Base-by-base conservation (phyloP, 2,329 filamentous ascomycete genomes). In the Thielaviopsis ethacetica region DNA sequence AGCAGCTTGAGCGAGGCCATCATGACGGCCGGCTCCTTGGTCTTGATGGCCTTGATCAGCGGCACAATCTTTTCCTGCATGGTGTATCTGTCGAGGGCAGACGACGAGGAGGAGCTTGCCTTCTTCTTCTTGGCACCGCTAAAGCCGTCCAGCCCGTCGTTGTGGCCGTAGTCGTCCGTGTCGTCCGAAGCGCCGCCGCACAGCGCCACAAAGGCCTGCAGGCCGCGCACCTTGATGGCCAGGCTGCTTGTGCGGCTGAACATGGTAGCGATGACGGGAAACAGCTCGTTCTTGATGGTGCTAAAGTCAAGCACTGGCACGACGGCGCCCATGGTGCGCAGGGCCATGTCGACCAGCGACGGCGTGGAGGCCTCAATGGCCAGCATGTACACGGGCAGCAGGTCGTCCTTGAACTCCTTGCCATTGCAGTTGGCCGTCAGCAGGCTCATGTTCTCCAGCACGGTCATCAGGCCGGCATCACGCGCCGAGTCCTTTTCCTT, bases 51-150 rank as follows among this genome's bases (percentile, higher is more conserved):
- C 67, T 88, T 90, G 62, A 98, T 77, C 4, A 97, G 73, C 0
- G 93, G 93, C 0, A 97, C 81, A 38, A 98, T 87, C 73, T 96
- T 97, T 68, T 98, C 93, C 69, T 98, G 93, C 73, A 98, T 91
- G 0, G 93, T 97, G 67, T 93, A 97, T 70, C 97, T 97, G 73
- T 98, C 93, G 27, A 98, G 75, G 2, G 91, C 91, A 1, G 83
- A 89, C 0, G 85, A 85, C 0, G 81, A n/a, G n/a, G n/a, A n/a
- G n/a, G n/a, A n/a, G n/a, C n/a, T 86, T 3, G 79, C 80, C 1
- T 78, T 73, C 67, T 84, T 84, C 60, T 80, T 78, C 66, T 79
- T 81, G 63, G 79, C 70, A 50, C 72, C 70, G 50, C 72, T 66
- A 67, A 91, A 75, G 0, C 89, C 90, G 63, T 88, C 85, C 2